Evolutionary conservation across 306 rosid species (phyloP).

Genomic region (Cucumis hystrix): DNA sequence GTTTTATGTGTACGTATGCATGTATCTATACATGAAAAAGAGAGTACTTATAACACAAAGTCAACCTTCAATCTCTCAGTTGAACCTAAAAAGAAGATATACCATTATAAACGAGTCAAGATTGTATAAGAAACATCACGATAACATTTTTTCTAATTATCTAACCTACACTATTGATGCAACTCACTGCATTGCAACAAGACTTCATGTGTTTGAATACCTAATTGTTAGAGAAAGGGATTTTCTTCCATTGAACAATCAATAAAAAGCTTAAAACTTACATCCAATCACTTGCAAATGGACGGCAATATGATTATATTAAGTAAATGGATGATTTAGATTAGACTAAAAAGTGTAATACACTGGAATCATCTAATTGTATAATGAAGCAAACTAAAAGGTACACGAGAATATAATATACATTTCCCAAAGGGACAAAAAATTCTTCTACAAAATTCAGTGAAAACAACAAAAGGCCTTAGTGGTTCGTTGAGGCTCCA

Average conservation of each 20-base stretch:
- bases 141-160: neutral
- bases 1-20: neutral
- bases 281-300: neutral
- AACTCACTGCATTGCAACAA: neutral
- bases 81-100: neutral
- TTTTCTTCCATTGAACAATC: neutral
- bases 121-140: neutral
- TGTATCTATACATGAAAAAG: neutral
- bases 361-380: neutral
- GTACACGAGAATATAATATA: neutral
- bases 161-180: neutral
- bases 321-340: neutral
- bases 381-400: neutral
- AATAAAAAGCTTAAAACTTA: neutral
- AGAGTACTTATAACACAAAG: neutral
- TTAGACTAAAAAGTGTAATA: neutral
- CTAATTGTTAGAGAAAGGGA: neutral
- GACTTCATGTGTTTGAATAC: neutral
- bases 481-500: conserved; percentile 28
- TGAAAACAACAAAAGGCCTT: neutral
- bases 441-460: neutral
- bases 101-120: neutral
- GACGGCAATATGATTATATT: neutral
- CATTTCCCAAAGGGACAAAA: neutral
- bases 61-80: neutral